Percentiles rank a stretch among this genome's conserved stretches.
Evolutionary conservation across 2,329 filamentous ascomycete genomes (phyloP).

Genomic region (Bipolaris victoriae): DNA sequence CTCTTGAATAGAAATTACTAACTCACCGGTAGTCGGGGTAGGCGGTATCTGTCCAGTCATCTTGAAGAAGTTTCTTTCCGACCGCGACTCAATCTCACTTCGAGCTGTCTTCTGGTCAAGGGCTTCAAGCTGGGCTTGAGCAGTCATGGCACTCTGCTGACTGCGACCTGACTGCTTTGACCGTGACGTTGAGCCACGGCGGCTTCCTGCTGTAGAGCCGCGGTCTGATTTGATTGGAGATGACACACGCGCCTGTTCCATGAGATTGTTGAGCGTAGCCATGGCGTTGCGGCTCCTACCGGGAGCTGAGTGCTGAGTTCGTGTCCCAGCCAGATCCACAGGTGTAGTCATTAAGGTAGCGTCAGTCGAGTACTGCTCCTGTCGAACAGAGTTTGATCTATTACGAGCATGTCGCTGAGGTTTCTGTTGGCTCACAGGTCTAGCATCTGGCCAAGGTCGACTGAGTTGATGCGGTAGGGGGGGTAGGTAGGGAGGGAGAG

Average conservation of each 20-base stretch:
- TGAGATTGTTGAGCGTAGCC: conserved; percentile 33
- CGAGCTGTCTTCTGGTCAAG: conserved; percentile 46
- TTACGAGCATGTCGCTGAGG: conserved; percentile 7
- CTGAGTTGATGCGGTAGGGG: conserved; percentile 11
- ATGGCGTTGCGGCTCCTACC: conserved; percentile 26
- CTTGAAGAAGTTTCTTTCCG: conserved; percentile 45
- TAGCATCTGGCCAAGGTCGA: conserved; percentile 18
- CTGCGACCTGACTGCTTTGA: conserved; percentile 34
- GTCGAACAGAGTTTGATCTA: conserved; percentile 13
- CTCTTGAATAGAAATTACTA: not conserved
- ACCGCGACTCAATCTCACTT: conserved; percentile 49
- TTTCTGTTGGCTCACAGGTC: conserved; percentile 20
- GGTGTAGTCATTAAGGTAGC: conserved; percentile 23
- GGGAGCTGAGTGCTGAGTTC: conserved; percentile 23
- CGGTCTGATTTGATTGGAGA: conserved; percentile 33
- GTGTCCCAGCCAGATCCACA: conserved; percentile 14
- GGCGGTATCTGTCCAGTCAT: conserved; percentile 41
- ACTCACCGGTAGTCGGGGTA: conserved; percentile 29
- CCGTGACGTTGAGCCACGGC: conserved; percentile 26
- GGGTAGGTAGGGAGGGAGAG: conserved; percentile 33
- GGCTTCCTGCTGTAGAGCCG: conserved; percentile 22
- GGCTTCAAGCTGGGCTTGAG: conserved; percentile 22
- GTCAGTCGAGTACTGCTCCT: conserved; percentile 7
- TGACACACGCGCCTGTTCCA: conserved; percentile 26
- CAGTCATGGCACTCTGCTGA: conserved; percentile 19